A percentile compares a stretch with the other conserved stretches of the same genome.
Conservation (phyloP, 23 red algal genomes). For the Cyanidium caldarium region DNA sequence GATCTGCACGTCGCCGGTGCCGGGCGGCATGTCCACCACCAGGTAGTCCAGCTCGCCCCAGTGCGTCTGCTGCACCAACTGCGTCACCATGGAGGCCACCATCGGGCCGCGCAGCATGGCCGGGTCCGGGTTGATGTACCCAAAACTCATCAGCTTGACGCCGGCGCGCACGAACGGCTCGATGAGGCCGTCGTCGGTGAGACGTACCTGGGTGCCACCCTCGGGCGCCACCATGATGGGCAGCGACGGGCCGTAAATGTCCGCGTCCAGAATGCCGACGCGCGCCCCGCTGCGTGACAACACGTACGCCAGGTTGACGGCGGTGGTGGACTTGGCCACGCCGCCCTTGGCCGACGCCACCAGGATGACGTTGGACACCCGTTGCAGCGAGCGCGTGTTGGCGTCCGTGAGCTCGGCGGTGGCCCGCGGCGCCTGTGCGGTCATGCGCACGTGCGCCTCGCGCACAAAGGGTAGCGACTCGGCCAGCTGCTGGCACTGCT, state of each 20-base stretch:
- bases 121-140: constrained; percentile 86
- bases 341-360: constrained; percentile 91
- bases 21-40: constrained; percentile 91
- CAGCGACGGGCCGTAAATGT: constrained; percentile 92
- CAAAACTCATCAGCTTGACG: constrained; percentile 98
- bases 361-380: constrained; percentile 56
- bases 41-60: constrained; percentile 96
- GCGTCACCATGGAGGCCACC: constrained; percentile 86
- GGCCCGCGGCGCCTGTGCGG: constrained; percentile 16
- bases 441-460: constrained; percentile 26
- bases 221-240: constrained; percentile 81
- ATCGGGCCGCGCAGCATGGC: constrained; percentile 96
- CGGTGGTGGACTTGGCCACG: constrained; percentile 90
- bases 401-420: neutral
- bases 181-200: constrained; percentile 48
- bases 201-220: neutral
- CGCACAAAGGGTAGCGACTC: constrained; percentile 40
- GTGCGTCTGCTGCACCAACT: constrained; percentile 75
- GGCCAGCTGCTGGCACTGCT: constrained; percentile 42
- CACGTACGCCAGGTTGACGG: constrained; percentile 82
- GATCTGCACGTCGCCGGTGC: constrained; percentile 92
- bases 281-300: constrained; percentile 47
- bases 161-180: constrained; percentile 36
- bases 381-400: constrained; percentile 20
- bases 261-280: constrained; percentile 96